A percentile compares a stretch with the other conserved stretches of the same genome.
Evolutionary conservation across 371 early-diverging fungal species (phyloP).

Genomic region (Mucor racemosus): DNA sequence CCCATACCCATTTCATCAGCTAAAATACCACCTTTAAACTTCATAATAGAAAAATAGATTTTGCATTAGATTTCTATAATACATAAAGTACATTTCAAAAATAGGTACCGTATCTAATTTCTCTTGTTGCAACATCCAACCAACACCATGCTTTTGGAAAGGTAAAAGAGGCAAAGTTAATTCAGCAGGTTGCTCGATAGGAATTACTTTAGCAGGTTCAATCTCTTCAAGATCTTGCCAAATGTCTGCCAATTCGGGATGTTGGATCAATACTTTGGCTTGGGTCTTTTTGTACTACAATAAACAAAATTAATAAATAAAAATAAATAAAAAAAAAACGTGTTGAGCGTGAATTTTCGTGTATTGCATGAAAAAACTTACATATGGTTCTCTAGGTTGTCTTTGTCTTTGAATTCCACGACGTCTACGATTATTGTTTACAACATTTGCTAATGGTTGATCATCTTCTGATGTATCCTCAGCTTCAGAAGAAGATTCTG

Average conservation of each 20-base stretch:
- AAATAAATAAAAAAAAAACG: constrained; percentile 11
- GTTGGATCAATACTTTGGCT: constrained; percentile 39
- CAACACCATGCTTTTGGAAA: constrained; percentile 87
- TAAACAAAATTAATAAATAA: neutral
- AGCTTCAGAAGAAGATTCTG: neutral
- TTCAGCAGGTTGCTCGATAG: constrained; percentile 72
- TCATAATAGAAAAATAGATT: neutral
- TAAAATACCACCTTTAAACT: constrained; percentile 85
- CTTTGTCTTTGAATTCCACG: neutral
- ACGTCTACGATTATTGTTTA: neutral
- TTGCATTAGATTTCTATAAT: neutral
- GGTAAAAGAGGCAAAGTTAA: constrained; percentile 82
- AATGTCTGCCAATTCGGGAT: constrained; percentile 68
- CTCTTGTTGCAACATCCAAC: constrained; percentile 86
- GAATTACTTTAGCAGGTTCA: constrained; percentile 31
- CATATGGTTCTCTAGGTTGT: neutral
- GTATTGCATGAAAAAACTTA: neutral
- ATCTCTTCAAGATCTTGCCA: constrained; percentile 69
- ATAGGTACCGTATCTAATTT: constrained; percentile 42
- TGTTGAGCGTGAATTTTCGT: constrained; percentile 1
- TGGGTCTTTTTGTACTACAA: constrained; percentile 34
- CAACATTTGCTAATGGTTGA: neutral
- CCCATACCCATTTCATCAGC: constrained; percentile 99
- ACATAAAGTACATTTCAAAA: neutral
- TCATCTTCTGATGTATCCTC: neutral